phyloP scores from a whole-genome alignment of 2,329 filamentous ascomycete species.

The Claviceps digitariae region DNA sequence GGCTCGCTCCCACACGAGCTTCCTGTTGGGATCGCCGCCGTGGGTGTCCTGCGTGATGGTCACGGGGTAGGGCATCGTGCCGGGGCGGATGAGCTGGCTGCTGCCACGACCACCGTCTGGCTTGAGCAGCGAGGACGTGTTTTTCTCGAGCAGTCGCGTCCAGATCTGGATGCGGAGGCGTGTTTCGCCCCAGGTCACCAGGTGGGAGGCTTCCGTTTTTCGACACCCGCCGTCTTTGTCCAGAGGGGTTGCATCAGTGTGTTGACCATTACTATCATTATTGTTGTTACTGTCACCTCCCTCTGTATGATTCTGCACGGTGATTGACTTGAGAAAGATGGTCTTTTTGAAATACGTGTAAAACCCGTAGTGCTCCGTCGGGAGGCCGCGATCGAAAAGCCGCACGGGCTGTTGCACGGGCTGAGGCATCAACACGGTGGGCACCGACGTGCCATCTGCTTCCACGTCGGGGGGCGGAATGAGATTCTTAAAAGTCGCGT shows the following conservation, averaged over 20 bases:
- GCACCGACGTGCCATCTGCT: conserved; percentile 56
- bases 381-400: conserved; percentile 69
- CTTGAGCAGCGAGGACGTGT: conserved; percentile 26
- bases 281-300: conserved; percentile 7
- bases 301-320: conserved; percentile 30
- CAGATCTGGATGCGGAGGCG: conserved; percentile 53
- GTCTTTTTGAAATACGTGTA: conserved; percentile 84
- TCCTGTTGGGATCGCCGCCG: conserved; percentile 38
- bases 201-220: conserved; percentile 37
- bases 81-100: conserved; percentile 27
- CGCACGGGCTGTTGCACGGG: conserved; percentile 65
- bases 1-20: conserved; percentile 40
- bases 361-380: conserved; percentile 83
- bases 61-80: conserved; percentile 50
- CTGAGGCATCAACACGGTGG: conserved; percentile 58
- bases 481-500: conserved; percentile 20
- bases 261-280: too few species aligned
- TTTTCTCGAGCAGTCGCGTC: conserved; percentile 36
- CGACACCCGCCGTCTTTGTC: conserved; percentile 43
- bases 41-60: conserved; percentile 49
- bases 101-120: conserved; percentile 10
- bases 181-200: conserved; percentile 47
- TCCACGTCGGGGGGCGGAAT: conserved; percentile 53
- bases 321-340: conserved; percentile 59
- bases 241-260: conserved; percentile 23